Evolutionary conservation across 2,329 filamentous ascomycete species (phyloP).

Genomic region (Rachicladosporium sp.): DNA sequence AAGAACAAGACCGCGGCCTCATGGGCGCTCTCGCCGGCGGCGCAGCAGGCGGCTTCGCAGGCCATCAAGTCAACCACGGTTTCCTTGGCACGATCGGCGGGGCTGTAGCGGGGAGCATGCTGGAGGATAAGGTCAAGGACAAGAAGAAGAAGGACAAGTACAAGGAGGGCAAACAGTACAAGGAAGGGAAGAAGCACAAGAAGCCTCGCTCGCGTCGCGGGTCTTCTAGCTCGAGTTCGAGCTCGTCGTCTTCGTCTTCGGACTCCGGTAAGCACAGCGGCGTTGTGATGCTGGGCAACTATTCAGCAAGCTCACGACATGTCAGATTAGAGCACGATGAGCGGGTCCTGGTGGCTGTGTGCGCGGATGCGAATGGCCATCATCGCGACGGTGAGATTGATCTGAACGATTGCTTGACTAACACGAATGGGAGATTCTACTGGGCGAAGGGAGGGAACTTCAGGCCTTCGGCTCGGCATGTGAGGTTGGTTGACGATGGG

Average conservation of each 20-base stretch:
- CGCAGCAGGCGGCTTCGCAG: conserved; percentile 44
- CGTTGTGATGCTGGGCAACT: conserved; percentile 23
- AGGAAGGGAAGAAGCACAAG: conserved; percentile 13
- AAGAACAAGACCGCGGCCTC: conserved; percentile 42
- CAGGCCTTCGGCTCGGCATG: conserved; percentile 19
- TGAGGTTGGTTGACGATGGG: conserved; percentile 21
- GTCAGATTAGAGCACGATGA: conserved; percentile 23
- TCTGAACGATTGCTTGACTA: conserved; percentile 27
- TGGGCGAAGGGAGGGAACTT: conserved; percentile 29
- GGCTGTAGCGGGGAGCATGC: conserved; percentile 41
- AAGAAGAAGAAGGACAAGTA: conserved; percentile 21
- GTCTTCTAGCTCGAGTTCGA: conserved; percentile 4
- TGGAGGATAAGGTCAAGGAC: conserved; percentile 42
- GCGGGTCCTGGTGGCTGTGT: conserved; percentile 27
- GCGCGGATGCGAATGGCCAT: conserved; percentile 21
- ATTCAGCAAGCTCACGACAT: conserved; percentile 21
- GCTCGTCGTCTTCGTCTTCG: conserved; percentile 12
- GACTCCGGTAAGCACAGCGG: conserved; percentile 10
- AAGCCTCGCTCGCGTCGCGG: conserved; percentile 3
- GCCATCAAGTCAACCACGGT: conserved; percentile 44
- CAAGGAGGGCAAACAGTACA: conserved; percentile 26
- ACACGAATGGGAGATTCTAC: conserved; percentile 24
- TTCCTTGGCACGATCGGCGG: conserved; percentile 46
- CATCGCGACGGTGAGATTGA: conserved; percentile 22
- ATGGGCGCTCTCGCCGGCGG: conserved; percentile 45